Conservation (phyloP, 2,329 filamentous ascomycete genomes). For the Fusarium sp. region DNA sequence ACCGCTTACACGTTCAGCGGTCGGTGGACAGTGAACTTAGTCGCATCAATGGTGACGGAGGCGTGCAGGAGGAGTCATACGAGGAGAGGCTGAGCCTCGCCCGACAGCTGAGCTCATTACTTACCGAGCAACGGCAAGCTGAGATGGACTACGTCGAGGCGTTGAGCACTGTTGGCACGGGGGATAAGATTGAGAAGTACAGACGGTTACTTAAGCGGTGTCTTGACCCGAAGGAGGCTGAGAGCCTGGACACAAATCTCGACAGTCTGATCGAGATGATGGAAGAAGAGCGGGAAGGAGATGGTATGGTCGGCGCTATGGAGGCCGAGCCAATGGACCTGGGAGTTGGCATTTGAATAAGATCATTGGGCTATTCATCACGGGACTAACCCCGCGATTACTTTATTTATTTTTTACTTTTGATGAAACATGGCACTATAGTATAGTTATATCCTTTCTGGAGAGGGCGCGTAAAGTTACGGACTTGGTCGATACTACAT, state of each 20-base stretch:
- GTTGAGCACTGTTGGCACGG: conserved; percentile 76
- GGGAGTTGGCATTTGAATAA: conserved; percentile 43
- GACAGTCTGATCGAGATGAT: conserved; percentile 73
- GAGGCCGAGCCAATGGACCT: conserved; percentile 52
- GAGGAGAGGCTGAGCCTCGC: conserved; percentile 71
- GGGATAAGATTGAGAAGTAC: conserved; percentile 81
- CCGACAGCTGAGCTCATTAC: conserved; percentile 67
- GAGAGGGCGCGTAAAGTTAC: conserved; percentile 27
- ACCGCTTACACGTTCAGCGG: conserved; percentile 65
- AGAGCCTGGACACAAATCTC: conserved; percentile 75
- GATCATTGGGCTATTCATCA: conserved; percentile 22
- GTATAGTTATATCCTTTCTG: conserved; percentile 36
- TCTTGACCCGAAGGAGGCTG: conserved; percentile 74
- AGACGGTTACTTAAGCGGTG: conserved; percentile 76
- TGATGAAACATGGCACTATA: conserved; percentile 6
- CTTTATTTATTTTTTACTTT: conserved; percentile 16
- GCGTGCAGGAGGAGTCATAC: conserved; percentile 59
- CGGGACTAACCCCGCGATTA: conserved; percentile 1
- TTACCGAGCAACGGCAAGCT: conserved; percentile 71
- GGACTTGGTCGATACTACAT: conserved; percentile 19
- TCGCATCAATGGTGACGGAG: conserved; percentile 63
- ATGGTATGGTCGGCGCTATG: conserved; percentile 52
- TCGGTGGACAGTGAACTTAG: conserved; percentile 65
- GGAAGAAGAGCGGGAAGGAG: conserved; percentile 70
- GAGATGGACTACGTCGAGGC: conserved; percentile 78